phyloP scores from a whole-genome alignment of 2,329 filamentous ascomycete species.

The Aureobasidium sp. region DNA sequence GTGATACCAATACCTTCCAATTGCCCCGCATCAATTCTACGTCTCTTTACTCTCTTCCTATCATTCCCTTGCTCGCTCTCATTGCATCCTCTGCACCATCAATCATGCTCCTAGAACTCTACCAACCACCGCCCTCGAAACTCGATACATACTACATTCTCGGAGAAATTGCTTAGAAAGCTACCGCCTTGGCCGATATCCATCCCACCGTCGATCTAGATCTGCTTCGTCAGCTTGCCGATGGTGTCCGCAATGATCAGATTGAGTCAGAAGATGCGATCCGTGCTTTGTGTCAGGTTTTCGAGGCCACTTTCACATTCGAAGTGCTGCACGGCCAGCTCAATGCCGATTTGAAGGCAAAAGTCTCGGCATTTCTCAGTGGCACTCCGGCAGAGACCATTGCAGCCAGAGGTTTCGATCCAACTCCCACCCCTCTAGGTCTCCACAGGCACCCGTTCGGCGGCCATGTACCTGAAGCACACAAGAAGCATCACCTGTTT shows the following conservation, averaged over 20 bases:
- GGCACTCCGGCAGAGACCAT: neutral
- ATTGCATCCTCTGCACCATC: neutral
- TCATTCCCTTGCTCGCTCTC: neutral
- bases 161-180: slow-evolving; percentile 8
- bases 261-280: slow-evolving; percentile 7
- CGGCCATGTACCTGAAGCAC: neutral
- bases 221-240: slow-evolving; percentile 8
- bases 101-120: slow-evolving; percentile 8
- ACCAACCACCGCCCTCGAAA: slow-evolving; percentile 2
- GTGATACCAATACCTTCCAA: neutral
- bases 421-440: neutral
- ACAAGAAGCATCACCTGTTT: neutral
- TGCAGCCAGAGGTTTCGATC: neutral
- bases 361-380: slow-evolving; percentile 8
- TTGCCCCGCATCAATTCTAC: neutral
- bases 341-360: neutral
- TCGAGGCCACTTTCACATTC: slow-evolving; percentile 7
- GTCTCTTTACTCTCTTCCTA: neutral
- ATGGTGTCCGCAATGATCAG: neutral
- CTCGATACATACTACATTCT: slow-evolving; percentile 11
- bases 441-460: neutral
- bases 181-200: neutral
- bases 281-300: slow-evolving; percentile 7
- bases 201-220: slow-evolving; percentile 7
- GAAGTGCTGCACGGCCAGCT: neutral